These are phyloP conservation scores for Cymbopogon citratus DNA, from an alignment of 176 grass and related monocot genomes.

Conservation along the genomic window DNA sequence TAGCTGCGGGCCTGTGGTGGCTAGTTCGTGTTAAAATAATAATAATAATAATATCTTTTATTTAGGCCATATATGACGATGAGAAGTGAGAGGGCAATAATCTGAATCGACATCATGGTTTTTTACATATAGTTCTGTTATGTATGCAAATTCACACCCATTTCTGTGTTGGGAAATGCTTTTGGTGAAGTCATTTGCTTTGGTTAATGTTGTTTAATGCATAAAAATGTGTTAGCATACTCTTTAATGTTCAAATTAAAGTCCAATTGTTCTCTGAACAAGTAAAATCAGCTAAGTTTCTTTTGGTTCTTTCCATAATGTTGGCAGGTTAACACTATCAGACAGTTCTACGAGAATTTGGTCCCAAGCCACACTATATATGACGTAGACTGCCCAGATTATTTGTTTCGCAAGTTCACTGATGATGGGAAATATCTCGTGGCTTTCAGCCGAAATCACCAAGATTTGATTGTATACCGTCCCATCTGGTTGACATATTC, in stretches of 20 bases:
- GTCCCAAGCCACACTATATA: conserved; percentile 70
- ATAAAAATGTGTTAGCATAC: not conserved
- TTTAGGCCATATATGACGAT: no score
- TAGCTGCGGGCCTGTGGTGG: no score
- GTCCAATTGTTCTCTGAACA: not conserved
- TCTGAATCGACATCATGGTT: not conserved
- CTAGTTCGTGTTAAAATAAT: no score
- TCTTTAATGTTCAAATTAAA: not conserved
- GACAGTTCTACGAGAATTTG: conserved; percentile 94
- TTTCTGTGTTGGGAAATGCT: not conserved
- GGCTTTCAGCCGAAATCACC: conserved; percentile 80
- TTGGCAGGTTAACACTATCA: conserved; percentile 68
- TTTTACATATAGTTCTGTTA: not conserved
- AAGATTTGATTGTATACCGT: conserved; percentile 86
- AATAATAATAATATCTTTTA: no score
- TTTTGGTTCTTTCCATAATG: not conserved
- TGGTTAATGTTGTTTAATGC: not conserved
- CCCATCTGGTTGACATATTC: conserved; percentile 74
- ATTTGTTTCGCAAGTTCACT: conserved; percentile 82
- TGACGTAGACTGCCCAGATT: conserved; percentile 85
- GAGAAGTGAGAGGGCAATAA: no score
- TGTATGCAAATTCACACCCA: not conserved
- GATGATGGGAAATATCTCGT: conserved; percentile 88
- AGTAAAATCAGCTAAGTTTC: not conserved
- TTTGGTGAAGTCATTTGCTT: not conserved